A percentile compares a stretch with the other conserved stretches of the same genome.
Evolutionary conservation across 1,284 basidiomycete genomes (phyloP).

Genomic region (Papiliotrema terrestris): DNA sequence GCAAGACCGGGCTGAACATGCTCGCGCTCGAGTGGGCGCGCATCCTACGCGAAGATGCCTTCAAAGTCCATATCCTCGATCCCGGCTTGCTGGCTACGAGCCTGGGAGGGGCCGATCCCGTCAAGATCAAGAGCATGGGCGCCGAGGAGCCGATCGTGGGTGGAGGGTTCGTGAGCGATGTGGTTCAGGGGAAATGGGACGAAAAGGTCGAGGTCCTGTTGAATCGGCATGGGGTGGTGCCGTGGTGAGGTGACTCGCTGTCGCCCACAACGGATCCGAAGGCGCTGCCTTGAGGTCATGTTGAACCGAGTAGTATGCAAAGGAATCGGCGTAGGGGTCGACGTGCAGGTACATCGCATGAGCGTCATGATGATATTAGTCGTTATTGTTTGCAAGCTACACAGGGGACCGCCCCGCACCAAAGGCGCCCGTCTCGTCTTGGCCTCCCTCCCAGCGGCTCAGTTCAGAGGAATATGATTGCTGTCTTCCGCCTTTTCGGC

Average conservation of each 20-base stretch:
- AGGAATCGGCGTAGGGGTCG: too few relatives aligned
- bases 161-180: conserved; percentile 3
- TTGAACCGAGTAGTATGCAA: too few relatives aligned
- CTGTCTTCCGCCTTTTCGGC: too few relatives aligned
- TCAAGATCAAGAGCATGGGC: conserved; percentile 5
- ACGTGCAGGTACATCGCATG: too few relatives aligned
- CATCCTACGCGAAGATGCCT: conserved; percentile 4
- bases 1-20: conserved; percentile 15
- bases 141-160: conserved; percentile 8
- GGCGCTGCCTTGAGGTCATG: too few relatives aligned
- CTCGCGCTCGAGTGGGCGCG: conserved; percentile 8
- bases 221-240: neutral
- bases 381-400: too few relatives aligned
- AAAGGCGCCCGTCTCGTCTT: too few relatives aligned
- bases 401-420: too few relatives aligned
- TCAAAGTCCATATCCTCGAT: conserved; percentile 5
- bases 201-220: neutral
- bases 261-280: too few relatives aligned
- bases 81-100: conserved; percentile 12
- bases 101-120: conserved; percentile 3
- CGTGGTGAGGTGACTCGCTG: neutral
- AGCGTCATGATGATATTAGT: too few relatives aligned
- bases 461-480: too few relatives aligned
- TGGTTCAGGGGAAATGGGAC: conserved; percentile 10
- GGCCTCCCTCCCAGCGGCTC: too few relatives aligned